Percentiles rank a stretch among this genome's conserved stretches.
phyloP scores from a whole-genome alignment of 805 yeast genomes.

The Candida patagonica region DNA sequence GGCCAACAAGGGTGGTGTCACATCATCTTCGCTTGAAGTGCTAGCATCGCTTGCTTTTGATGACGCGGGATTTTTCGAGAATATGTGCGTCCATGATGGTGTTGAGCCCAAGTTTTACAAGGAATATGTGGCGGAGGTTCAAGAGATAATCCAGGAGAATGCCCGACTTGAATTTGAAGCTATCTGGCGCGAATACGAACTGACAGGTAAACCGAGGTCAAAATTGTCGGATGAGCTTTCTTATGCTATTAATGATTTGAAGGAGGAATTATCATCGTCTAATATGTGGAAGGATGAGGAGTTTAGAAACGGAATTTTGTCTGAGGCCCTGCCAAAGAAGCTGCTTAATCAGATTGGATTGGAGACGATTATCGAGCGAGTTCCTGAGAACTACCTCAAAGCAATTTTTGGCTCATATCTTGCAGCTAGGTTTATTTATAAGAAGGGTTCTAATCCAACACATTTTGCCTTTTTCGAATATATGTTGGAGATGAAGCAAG shows the following conservation, averaged over 20 bases:
- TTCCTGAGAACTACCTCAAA: conserved; percentile 79
- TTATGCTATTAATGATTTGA: conserved; percentile 70
- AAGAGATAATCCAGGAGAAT: conserved; percentile 60
- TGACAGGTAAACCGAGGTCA: conserved; percentile 52
- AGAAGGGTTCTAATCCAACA: conserved; percentile 70
- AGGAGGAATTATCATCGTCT: conserved; percentile 75
- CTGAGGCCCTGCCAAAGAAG: conserved; percentile 68
- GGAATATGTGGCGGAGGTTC: conserved; percentile 79
- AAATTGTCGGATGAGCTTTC: conserved; percentile 74
- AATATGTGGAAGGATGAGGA: conserved; percentile 73
- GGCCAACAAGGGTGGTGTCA: conserved; percentile 97
- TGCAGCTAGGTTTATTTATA: conserved; percentile 77
- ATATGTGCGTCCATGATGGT: conserved; percentile 58
- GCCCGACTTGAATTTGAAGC: conserved; percentile 81
- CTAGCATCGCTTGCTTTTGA: conserved; percentile 87
- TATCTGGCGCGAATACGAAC: conserved; percentile 66
- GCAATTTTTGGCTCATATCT: conserved; percentile 83
- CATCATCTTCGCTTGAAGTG: conserved; percentile 92
- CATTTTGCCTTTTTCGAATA: conserved; percentile 42
- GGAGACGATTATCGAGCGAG: conserved; percentile 58
- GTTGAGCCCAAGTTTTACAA: conserved; percentile 65
- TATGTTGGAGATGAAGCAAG: conserved; percentile 27
- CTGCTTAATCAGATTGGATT: conserved; percentile 55
- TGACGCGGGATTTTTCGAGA: conserved; percentile 66
- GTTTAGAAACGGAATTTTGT: conserved; percentile 69